Conservation (phyloP, 164 flowering plant genomes). For the Annona squamosa region DNA sequence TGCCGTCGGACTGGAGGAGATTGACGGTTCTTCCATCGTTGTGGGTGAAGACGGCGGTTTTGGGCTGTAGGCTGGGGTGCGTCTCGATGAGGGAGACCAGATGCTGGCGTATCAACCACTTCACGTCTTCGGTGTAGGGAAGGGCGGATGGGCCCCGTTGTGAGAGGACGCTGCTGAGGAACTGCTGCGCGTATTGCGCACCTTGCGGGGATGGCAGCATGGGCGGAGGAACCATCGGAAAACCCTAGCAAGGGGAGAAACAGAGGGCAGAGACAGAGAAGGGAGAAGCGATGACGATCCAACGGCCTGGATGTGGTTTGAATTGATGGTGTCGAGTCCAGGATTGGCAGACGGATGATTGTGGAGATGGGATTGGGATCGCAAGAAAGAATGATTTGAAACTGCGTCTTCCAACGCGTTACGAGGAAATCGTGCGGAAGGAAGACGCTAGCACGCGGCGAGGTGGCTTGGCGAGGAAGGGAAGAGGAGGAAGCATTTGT, state of each 20-base stretch:
- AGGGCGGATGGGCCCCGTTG: constrained; percentile 81
- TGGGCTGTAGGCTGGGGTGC: constrained; percentile 61
- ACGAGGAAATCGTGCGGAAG: too few species aligned
- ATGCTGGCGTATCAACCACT: constrained; percentile 84
- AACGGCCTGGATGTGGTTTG: neutral
- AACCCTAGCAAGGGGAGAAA: neutral
- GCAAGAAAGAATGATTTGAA: neutral
- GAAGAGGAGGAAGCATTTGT: too few species aligned
- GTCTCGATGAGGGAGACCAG: constrained; percentile 45
- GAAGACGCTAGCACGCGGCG: too few species aligned
- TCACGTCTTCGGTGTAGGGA: constrained; percentile 72
- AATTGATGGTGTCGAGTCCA: too few species aligned
- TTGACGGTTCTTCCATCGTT: constrained; percentile 81
- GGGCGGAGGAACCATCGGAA: constrained; percentile 1
- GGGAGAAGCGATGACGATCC: too few species aligned
- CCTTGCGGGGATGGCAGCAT: neutral
- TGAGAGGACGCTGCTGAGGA: constrained; percentile 69
- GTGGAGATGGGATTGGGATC: neutral
- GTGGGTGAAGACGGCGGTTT: constrained; percentile 76
- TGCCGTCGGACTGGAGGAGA: constrained; percentile 84
- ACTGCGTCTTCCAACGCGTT: too few species aligned
- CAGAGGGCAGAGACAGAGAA: neutral
- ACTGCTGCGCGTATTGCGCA: constrained; percentile 29
- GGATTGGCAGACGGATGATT: neutral
- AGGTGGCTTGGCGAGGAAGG: too few species aligned